These are phyloP conservation scores for Xylariaceae sp. DNA, from an alignment of 2,329 filamentous ascomycete species.

Conservation along the genomic window DNA sequence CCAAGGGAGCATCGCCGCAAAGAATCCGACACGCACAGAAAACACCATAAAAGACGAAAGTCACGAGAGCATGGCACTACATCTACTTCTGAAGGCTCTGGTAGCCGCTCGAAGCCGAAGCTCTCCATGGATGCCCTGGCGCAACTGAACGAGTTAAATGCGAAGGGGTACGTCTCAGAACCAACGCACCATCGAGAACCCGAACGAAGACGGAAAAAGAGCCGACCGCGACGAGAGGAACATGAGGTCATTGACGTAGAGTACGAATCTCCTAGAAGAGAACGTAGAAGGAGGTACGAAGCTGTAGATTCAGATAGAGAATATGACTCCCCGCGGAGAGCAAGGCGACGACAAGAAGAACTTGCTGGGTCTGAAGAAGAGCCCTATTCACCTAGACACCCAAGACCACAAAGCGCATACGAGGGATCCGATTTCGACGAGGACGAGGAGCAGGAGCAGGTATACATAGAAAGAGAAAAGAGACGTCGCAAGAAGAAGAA, in stretches of 20 bases:
- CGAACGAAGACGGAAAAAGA: conserved; percentile 46
- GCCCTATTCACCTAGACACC: conserved; percentile 27
- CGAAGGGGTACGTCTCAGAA: conserved; percentile 42
- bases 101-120: conserved; percentile 35
- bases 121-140: conserved; percentile 65
- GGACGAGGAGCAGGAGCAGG: conserved; percentile 22
- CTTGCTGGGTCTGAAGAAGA: conserved; percentile 34
- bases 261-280: conserved; percentile 40
- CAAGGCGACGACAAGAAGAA: conserved; percentile 29
- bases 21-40: conserved; percentile 38
- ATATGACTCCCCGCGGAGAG: conserved; percentile 29
- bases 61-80: conserved; percentile 41
- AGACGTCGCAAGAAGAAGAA: conserved; percentile 53
- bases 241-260: conserved; percentile 36
- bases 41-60: conserved; percentile 45
- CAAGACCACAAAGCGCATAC: conserved; percentile 27
- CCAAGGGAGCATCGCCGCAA: conserved; percentile 34
- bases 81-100: conserved; percentile 44
- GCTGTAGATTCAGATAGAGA: conserved; percentile 33
- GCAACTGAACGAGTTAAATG: conserved; percentile 67
- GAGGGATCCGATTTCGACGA: conserved; percentile 24
- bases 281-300: conserved; percentile 24
- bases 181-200: conserved; percentile 49
- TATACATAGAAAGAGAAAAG: conserved; percentile 29
- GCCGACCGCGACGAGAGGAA: conserved; percentile 38